Base-by-base conservation (phyloP, 2,329 filamentous ascomycete genomes). In the Penicillium rolfsii region DNA sequence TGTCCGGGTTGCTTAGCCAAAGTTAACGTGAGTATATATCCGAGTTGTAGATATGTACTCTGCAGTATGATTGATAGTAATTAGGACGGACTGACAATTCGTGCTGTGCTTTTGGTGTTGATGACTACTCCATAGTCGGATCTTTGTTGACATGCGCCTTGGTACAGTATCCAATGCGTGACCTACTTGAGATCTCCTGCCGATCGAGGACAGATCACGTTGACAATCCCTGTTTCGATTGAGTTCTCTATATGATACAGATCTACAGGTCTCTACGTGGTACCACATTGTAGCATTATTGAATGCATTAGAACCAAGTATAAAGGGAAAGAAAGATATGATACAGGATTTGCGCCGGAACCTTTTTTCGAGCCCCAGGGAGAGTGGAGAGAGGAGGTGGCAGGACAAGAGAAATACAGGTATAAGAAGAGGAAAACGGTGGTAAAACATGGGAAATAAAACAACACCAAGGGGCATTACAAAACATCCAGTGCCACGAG, bases 261-360 rank as follows among this genome's bases (percentile, higher is more conserved):
- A 26, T 48, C 24, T 30, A 33, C 30, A 33, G 9, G 12, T 33
- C 30, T 33, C 19, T n/a, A 30, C 3, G 11, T 4, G 45, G 6
- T 30, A 48, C 8, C 26, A 48, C 1, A 5, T 22, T 35, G n/a
- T 35, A 45, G 55, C 50, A 63, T 63, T 24, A 41, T 55, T 30
- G 12, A 62, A 64, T 63, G 59, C 61, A 61, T 65, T 65, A 61
- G 52, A 61, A 62, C 61, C 58, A 61, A 52, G 8, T 33, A 33
- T n/a, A 35, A 57, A 55, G 52, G 49, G 53, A 57, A 56, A 56
- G 22, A 55, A 59, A 62, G 56, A 61, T 67, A 69, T 69, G 64
- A 65, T 69, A 69, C 67, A 65, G 60, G 45, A 43, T 59, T 66
- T 67, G 67, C 67, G 67, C 59, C 61, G 63, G 64, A 67, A 63